A percentile compares a stretch with the other conserved stretches of the same genome.
phyloP scores from a whole-genome alignment of 306 rosid species.

The Vigna mungo region DNA sequence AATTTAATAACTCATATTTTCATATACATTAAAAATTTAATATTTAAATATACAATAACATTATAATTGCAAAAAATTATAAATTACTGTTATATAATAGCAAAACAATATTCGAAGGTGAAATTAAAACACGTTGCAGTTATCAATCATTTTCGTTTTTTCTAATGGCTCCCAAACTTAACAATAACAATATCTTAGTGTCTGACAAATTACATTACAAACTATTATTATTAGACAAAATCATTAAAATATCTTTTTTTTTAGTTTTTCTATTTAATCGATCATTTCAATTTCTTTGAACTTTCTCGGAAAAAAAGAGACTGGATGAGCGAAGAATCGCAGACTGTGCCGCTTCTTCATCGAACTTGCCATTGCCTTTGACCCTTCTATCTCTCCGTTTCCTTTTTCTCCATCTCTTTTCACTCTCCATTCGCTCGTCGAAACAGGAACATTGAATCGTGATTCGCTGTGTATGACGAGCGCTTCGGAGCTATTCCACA shows the following conservation, averaged over 20 bases:
- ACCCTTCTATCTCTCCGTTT: background rate
- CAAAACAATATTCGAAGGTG: no score
- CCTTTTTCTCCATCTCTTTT: background rate
- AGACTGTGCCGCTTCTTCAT: background rate
- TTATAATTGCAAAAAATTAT: no score
- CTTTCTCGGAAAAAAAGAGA: background rate
- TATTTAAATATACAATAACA: no score
- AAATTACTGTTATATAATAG: no score
- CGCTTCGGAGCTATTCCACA: conserved; percentile 84
- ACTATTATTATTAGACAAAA: background rate
- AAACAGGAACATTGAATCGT: background rate
- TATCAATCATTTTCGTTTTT: background rate
- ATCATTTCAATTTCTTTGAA: background rate
- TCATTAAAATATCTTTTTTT: background rate
- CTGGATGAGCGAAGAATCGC: conserved; percentile 6
- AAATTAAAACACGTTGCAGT: background rate
- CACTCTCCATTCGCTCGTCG: background rate
- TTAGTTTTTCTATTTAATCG: background rate
- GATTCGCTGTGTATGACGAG: conserved; percentile 78
- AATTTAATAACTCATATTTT: no score
- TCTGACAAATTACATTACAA: background rate
- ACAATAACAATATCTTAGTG: background rate
- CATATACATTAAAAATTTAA: no score
- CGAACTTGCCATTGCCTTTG: conserved; percentile 8
- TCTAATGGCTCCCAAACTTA: background rate